Evolutionary conservation across 805 yeast species (phyloP).

Genomic region (Kodamaea sagamina): DNA sequence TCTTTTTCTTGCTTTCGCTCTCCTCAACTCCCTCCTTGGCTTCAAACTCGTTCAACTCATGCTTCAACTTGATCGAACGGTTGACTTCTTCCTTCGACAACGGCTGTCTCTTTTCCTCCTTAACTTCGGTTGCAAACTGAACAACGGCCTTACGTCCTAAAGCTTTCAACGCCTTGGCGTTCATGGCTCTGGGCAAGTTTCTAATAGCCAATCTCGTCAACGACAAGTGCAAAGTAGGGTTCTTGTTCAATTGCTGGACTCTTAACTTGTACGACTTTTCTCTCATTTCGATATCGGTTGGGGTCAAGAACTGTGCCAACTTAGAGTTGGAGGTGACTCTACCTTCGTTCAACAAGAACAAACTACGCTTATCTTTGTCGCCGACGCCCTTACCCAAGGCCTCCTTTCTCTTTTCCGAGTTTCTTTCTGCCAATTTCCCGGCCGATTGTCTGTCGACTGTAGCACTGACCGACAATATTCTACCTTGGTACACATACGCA

Average conservation of each 20-base stretch:
- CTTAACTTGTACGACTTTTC: slow-evolving; percentile 84
- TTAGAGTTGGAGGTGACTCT: slow-evolving; percentile 80
- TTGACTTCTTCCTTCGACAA: slow-evolving; percentile 83
- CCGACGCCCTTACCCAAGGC: slow-evolving; percentile 77
- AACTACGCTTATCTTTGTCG: slow-evolving; percentile 79
- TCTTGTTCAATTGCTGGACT: slow-evolving; percentile 85
- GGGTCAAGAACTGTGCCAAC: slow-evolving; percentile 66
- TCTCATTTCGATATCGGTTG: slow-evolving; percentile 80
- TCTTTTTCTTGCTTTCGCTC: slow-evolving; percentile 51
- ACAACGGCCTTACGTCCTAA: slow-evolving; percentile 94
- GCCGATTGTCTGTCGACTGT: slow-evolving; percentile 90
- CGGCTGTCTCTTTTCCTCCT: slow-evolving; percentile 72
- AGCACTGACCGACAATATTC: slow-evolving; percentile 79
- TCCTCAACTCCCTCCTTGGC: slow-evolving; percentile 24
- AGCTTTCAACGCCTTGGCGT: slow-evolving; percentile 82
- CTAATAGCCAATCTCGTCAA: slow-evolving; percentile 92
- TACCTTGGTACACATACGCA: slow-evolving; percentile 86
- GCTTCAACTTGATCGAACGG: slow-evolving; percentile 73
- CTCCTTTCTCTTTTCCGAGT: slow-evolving; percentile 71
- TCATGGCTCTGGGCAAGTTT: slow-evolving; percentile 91
- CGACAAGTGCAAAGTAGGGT: slow-evolving; percentile 90
- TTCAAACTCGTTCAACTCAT: slow-evolving; percentile 33
- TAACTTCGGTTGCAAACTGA: slow-evolving; percentile 88
- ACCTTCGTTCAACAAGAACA: slow-evolving; percentile 91
- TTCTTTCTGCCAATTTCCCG: slow-evolving; percentile 65